phyloP scores from a whole-genome alignment of 352 stramenopile genomes.

The Lagenidium giganteum region DNA sequence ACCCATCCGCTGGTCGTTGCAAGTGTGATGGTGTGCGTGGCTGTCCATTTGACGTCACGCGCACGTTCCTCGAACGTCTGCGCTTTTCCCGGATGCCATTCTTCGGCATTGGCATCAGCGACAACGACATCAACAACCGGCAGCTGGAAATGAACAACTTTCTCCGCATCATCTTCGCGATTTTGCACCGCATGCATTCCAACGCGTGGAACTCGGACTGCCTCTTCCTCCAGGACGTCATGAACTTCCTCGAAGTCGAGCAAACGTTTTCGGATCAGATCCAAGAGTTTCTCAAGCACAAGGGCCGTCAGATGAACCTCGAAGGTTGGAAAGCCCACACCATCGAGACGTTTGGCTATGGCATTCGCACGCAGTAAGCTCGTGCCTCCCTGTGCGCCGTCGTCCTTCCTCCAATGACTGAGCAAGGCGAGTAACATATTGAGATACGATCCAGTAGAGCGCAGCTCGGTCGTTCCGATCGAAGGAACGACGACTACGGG shows the following conservation, averaged over 20 bases:
- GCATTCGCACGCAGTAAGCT: conserved; percentile 39
- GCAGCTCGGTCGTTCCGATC: too few species aligned
- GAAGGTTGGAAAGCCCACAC: conserved; percentile 76
- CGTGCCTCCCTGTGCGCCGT: not conserved
- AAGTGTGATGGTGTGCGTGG: conserved; percentile 56
- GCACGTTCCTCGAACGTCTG: conserved; percentile 66
- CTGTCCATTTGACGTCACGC: conserved; percentile 68
- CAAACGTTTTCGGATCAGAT: conserved; percentile 69
- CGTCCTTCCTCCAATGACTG: not conserved
- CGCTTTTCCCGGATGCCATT: conserved; percentile 76
- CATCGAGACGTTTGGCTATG: conserved; percentile 68
- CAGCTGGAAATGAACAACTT: conserved; percentile 84
- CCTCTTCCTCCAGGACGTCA: conserved; percentile 75
- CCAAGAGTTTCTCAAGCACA: conserved; percentile 54
- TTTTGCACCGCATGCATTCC: conserved; percentile 72
- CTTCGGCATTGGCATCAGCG: conserved; percentile 38
- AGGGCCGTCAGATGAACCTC: conserved; percentile 64
- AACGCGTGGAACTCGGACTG: conserved; percentile 63
- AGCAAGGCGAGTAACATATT: too few species aligned
- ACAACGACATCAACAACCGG: conserved; percentile 49
- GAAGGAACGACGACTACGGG: too few species aligned
- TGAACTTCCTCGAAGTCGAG: conserved; percentile 74
- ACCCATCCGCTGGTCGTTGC: conserved; percentile 27
- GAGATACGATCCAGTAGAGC: too few species aligned
- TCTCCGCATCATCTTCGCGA: conserved; percentile 71